Evolutionary conservation across 2,329 filamentous ascomycete species (phyloP).

Genomic region (Epichloe coenophiala): DNA sequence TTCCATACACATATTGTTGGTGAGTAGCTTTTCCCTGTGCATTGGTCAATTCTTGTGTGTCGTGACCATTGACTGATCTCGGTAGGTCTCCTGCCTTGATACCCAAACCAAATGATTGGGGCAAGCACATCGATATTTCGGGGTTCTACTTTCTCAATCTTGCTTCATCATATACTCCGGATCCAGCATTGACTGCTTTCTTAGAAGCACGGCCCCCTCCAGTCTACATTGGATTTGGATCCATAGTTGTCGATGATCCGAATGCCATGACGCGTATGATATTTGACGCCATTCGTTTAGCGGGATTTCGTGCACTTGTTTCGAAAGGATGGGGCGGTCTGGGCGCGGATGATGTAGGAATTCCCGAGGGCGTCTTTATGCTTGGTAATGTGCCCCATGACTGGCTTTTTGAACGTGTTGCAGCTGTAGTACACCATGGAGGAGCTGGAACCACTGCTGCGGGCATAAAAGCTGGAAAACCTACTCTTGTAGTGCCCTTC

Average conservation of each 20-base stretch:
- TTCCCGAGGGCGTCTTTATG: constrained; percentile 72
- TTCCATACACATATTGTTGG: constrained; percentile 91
- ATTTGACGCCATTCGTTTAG: constrained; percentile 53
- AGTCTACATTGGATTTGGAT: constrained; percentile 73
- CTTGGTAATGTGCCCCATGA: constrained; percentile 78
- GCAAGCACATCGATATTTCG: constrained; percentile 53
- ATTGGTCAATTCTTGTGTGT: background rate
- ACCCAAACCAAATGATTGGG: constrained; percentile 70
- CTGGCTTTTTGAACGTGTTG: constrained; percentile 74
- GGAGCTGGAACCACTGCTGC: constrained; percentile 81
- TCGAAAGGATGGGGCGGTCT: constrained; percentile 84
- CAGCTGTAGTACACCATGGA: constrained; percentile 75
- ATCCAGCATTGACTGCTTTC: constrained; percentile 51
- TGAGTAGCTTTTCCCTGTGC: constrained; percentile 8
- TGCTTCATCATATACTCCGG: constrained; percentile 51
- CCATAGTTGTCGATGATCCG: constrained; percentile 68
- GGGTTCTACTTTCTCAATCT: constrained; percentile 67
- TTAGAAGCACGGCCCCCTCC: constrained; percentile 56
- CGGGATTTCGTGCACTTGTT: constrained; percentile 64
- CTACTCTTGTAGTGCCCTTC: constrained; percentile 75
- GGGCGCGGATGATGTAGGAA: constrained; percentile 52
- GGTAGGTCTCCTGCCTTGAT: constrained; percentile 57
- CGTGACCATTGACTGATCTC: background rate
- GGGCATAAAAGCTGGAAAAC: constrained; percentile 67
- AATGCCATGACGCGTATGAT: constrained; percentile 57